Conservation (phyloP, 1,139 yeast genomes). For the Candida sojae region DNA sequence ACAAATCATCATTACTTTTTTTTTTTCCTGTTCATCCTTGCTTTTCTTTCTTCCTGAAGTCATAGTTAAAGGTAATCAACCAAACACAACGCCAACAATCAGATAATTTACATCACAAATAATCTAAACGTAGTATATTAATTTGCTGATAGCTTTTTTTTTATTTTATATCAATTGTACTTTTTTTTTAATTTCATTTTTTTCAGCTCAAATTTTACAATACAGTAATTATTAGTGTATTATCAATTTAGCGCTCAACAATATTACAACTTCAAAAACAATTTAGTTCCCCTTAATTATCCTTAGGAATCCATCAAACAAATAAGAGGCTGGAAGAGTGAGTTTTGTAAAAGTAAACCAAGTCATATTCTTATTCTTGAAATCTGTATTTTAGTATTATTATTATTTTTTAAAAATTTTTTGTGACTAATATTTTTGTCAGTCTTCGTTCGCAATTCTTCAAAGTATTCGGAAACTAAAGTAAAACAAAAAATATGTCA, state of each 20-base stretch:
- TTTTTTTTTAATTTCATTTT: not conserved
- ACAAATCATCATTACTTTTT: not conserved
- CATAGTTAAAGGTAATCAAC: not conserved
- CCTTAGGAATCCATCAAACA: not conserved
- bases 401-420: not conserved
- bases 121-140: not conserved
- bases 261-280: not conserved
- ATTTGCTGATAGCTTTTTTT: not conserved
- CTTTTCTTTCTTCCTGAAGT: not conserved
- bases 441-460: not conserved
- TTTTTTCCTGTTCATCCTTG: not conserved
- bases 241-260: not conserved
- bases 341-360: not conserved
- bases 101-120: not conserved
- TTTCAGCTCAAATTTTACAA: not conserved
- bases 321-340: not conserved
- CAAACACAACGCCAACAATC: not conserved
- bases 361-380: not conserved
- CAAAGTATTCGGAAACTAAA: not conserved
- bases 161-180: not conserved
- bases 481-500: conserved; percentile 14
- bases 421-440: not conserved
- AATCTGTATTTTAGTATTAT: not conserved
- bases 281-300: not conserved
- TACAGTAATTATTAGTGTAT: not conserved